Evolutionary conservation across 805 yeast species (phyloP), one percentile per base, ranked within the genome.

Genomic region (Pichia deserticola): DNA sequence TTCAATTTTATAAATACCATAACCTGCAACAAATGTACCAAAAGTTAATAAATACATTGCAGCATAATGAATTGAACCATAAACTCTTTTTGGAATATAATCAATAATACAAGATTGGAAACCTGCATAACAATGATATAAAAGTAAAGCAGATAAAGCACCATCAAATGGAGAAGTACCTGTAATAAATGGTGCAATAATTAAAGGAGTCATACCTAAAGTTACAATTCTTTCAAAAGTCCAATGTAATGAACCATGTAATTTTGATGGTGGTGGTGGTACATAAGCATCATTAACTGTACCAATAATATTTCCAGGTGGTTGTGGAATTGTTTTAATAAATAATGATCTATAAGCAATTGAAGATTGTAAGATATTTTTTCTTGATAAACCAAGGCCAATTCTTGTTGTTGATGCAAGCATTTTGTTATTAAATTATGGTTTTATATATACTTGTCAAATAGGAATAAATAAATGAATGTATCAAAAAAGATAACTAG

Each of bases 191-290:
- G 93, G 90, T 7, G 82, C 68, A 29, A 78, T 63, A 5, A 79
- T 67, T 48, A 86, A 68, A 4, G 95, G 95, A 30, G 84, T 69
- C 70, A 86, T 61, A 1, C 82, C 77, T 40, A 79, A 62, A 13
- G 84, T 76, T 9, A 82, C 77, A 12, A 75, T 53, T 63, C 85
- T 76, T 66, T 86, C 92, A 55, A 78, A 71, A 37, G 84, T 74
- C 90, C 90, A 84, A 68, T 85, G 92, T 54, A 72, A 74, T 0
- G 90, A 80, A 20, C 92, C 93, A 54, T 84, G 82, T 47, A 70
- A 59, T 55, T 74, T 73, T 59, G 74, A 72, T 5, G 82, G 66
- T 47, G 72, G 69, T 35, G 88, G 87, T 11, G 77, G 75, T 20
- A 81, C 80, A 53, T 79, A 78, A 5, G 89, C 83, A 50, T 85